Base-by-base conservation (phyloP, 352 stramenopile genomes). In the Pythium insidiosum region DNA sequence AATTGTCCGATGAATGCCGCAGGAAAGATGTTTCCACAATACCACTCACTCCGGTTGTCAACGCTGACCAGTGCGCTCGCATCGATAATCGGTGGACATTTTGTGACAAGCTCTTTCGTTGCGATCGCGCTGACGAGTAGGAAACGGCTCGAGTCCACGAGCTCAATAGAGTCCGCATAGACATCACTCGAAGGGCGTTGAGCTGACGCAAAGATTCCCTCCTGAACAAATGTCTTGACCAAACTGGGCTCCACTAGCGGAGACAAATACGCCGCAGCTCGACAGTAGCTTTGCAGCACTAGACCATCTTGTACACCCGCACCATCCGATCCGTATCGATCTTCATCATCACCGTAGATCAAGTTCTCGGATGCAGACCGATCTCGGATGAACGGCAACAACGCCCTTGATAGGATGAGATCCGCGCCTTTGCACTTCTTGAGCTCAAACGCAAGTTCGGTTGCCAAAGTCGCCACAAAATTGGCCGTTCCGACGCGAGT, bases 401-500 rank as follows among this genome's bases (percentile, higher is more conserved):
- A 53, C 20, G 84, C 73, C 13, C 58, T 64, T 2, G 50, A 53
- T 7, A 91, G 43, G 22, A 91, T 45, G 12, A 68, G 38, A 31
- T 88, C 74, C 0, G 76, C 69, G 4, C 67, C 79, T 5, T 66
- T 64, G 40, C 72, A 78, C 19, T 84, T 81, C 9, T 73, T 73
- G 25, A 91, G 47, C 62, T 91, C 79, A 24, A 78, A 83, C 1
- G 76, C 66, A 26, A 91, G 44, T 19, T 91, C 76, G 0, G 59
- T 61, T 9, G 78, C 72, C 0, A 91, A 54, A 3, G 72, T 75
- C n/a, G 68, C 71, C 15, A 78, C 68, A 52, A 88, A 91, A 50
- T 86, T 91, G 22, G 79, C 79, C 15, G 73, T 72, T 4, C 79
- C 79, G 15, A 89, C 79, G 15, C 75, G 76, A 4, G 79, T 91